Evolutionary conservation across 352 stramenopile genomes (phyloP).

Genomic region (Pythium biforme): DNA sequence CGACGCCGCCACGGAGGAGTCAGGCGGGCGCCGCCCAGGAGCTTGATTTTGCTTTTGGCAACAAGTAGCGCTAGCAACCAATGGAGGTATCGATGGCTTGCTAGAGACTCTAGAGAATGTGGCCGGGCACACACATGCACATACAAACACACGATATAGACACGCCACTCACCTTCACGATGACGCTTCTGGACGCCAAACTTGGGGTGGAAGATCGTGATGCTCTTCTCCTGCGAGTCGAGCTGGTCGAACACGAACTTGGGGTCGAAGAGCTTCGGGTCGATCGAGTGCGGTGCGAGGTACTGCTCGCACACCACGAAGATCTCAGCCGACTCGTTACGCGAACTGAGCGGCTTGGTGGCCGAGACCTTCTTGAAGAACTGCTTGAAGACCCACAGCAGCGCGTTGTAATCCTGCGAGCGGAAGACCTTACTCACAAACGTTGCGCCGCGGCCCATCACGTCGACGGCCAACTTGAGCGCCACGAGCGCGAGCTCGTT

Average conservation of each 20-base stretch:
- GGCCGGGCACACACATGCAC: constrained; percentile 36
- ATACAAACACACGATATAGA: constrained; percentile 26
- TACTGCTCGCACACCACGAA: constrained; percentile 98
- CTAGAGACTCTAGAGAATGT: constrained; percentile 91
- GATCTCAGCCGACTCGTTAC: constrained; percentile 99
- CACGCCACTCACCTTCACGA: constrained; percentile 81
- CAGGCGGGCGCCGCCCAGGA: constrained; percentile 42
- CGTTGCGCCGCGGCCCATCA: constrained; percentile 92
- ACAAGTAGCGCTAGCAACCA: constrained; percentile 86
- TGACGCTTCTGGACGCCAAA: constrained; percentile 94
- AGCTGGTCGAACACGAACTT: constrained; percentile 98
- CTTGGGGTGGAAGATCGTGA: constrained; percentile 98
- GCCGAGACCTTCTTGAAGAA: constrained; percentile 98
- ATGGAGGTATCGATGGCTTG: constrained; percentile 56
- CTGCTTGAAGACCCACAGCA: constrained; percentile 99
- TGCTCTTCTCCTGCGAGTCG: constrained; percentile 79
- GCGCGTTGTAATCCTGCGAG: constrained; percentile 97
- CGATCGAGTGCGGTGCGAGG: constrained; percentile 95
- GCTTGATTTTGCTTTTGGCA: constrained; percentile 90
- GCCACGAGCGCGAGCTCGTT: constrained; percentile 97
- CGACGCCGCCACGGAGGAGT: constrained; percentile 19
- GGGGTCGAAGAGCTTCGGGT: constrained; percentile 96
- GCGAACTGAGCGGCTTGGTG: constrained; percentile 97
- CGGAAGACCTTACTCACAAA: constrained; percentile 98
- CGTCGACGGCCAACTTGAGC: constrained; percentile 96